Evolutionary conservation across 2,329 filamentous ascomycete species (phyloP), one percentile per base, ranked within the genome.

Genomic region (Neonectria sp.): DNA sequence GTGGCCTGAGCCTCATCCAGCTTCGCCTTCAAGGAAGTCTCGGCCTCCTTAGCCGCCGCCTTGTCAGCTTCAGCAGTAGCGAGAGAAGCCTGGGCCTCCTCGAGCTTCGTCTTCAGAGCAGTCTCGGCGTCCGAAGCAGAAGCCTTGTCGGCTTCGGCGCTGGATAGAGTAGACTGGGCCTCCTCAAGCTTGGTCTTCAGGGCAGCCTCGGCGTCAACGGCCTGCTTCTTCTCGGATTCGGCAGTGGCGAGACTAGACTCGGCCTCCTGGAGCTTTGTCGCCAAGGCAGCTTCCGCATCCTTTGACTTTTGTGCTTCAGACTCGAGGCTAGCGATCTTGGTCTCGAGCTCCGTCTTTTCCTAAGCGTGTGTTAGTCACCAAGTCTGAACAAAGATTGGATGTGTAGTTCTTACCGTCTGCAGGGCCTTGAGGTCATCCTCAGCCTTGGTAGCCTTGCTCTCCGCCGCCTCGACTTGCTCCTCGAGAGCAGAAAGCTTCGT

Each of bases 381-480:
- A 2, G 15, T 40, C 17, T 15, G 5, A n/a, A 7, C 6, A 12
- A n/a, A 11, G 17, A 43, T 31, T 7, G 27, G 17, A 13, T 4
- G 6, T 35, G 9, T 17, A 25, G 12, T 5, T 6, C 78, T 70
- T 78, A 82, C 81, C 29, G 71, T 69, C 51, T 80, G 70, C 2
- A 76, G 74, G 33, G 75, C 67, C 58, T 79, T 74, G 8, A 85
- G 75, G 55, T 82, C 76, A 24, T 80, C 80, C 29, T 80, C 76
- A 12, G 78, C 77, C 72, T 83, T 79, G 27, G 77, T 73, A 4
- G 78, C 78, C 69, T 82, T 81, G 62, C 78, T 73, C 63, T 82
- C 77, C 4, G 81, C 81, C 55, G 76, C 75, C 60, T 82, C 78
- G 6, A 69, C 68, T 64, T 81, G 69, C 60, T 75, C 74, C 58